phyloP scores from a whole-genome alignment of 1,139 yeast species.

The Kodamaea arcana region DNA sequence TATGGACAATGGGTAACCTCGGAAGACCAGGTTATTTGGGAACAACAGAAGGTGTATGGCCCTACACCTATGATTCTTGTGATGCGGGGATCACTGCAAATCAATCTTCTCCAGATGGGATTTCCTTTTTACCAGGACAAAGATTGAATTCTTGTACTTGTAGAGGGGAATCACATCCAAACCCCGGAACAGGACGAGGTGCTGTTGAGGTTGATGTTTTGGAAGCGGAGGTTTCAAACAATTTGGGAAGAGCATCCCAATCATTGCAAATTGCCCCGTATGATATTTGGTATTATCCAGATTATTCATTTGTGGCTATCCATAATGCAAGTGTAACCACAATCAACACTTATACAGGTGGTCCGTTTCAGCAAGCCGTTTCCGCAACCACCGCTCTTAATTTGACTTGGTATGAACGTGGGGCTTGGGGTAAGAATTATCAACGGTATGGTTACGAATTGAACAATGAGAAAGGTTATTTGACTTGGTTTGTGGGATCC shows the following conservation, averaged over 20 bases:
- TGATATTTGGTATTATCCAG: conserved; percentile 30
- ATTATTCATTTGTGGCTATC: conserved; percentile 22
- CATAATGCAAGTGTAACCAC: conserved; percentile 20
- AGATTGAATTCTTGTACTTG: conserved; percentile 24
- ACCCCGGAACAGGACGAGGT: conserved; percentile 25
- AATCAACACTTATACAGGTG: conserved; percentile 29
- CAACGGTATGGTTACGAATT: conserved; percentile 26
- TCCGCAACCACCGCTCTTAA: conserved; percentile 24
- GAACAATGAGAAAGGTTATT: conserved; percentile 21
- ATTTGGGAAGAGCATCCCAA: conserved; percentile 24
- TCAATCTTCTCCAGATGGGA: conserved; percentile 30
- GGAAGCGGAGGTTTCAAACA: conserved; percentile 20
- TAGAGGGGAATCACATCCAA: conserved; percentile 25
- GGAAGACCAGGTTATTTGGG: conserved; percentile 28
- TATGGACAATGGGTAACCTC: conserved; percentile 30
- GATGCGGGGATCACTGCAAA: conserved; percentile 31
- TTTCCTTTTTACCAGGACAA: conserved; percentile 29
- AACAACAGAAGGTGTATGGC: conserved; percentile 29
- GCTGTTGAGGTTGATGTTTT: conserved; percentile 29
- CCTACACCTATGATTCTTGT: conserved; percentile 27
- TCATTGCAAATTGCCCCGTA: conserved; percentile 29
- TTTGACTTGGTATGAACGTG: conserved; percentile 24
- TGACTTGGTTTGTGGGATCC: conserved; percentile 26
- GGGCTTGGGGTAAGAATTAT: conserved; percentile 16
- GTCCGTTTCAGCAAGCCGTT: conserved; percentile 30